phyloP scores from a whole-genome alignment of 208 protist species.

The Acanthamoeba divionensis region DNA sequence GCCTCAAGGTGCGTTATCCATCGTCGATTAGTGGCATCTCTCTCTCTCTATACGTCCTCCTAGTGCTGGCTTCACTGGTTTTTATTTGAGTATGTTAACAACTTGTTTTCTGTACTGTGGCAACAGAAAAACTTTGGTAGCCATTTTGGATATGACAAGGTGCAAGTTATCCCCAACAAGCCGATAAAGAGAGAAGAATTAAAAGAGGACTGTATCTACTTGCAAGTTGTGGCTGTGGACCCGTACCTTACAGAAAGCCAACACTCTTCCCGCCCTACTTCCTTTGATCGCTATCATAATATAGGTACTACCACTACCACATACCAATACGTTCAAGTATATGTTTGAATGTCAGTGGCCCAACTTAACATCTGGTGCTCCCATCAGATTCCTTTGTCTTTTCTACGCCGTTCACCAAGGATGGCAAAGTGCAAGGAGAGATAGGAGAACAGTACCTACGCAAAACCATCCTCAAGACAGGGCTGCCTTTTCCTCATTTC shows the following conservation, averaged over 20 bases:
- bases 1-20: slow-evolving; percentile 47
- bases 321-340: too few relatives aligned
- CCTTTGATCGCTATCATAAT: background rate
- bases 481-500: slow-evolving; percentile 71
- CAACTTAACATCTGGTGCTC: too few relatives aligned
- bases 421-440: slow-evolving; percentile 65
- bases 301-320: background rate
- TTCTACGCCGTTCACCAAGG: slow-evolving; percentile 75
- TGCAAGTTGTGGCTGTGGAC: slow-evolving; percentile 28
- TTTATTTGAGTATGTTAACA: too few relatives aligned
- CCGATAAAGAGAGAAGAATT: background rate
- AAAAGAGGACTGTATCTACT: slow-evolving; percentile 38
- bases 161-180: slow-evolving; percentile 40
- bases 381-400: slow-evolving; percentile 65
- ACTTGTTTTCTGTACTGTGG: too few relatives aligned
- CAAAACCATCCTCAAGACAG: slow-evolving; percentile 72
- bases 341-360: too few relatives aligned
- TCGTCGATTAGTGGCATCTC: too few relatives aligned
- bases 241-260: too few relatives aligned
- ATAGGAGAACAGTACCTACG: slow-evolving; percentile 74
- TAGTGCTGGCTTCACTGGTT: too few relatives aligned
- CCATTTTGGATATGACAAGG: slow-evolving; percentile 60
- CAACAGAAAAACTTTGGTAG: slow-evolving; percentile 54
- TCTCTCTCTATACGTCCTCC: too few relatives aligned
- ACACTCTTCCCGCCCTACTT: too few relatives aligned